Evolutionary conservation across 768 basidiomycete genomes (phyloP), one percentile per base, ranked within the genome.

Genomic region (Tephrocybe sp.): DNA sequence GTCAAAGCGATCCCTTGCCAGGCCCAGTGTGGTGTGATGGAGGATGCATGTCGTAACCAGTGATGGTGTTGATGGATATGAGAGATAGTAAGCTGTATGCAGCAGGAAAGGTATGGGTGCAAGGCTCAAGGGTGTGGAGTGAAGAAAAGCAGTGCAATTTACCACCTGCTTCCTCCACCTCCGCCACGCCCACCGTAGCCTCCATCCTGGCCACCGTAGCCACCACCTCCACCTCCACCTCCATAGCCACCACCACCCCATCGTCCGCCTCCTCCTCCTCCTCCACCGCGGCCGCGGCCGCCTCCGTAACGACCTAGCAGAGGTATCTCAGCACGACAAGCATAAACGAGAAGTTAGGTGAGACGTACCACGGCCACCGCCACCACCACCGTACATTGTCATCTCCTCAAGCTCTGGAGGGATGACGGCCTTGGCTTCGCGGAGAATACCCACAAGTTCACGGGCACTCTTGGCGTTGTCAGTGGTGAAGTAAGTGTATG

Each of bases 401-500:
- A 97, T 96, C 72, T 97, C 90, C 68, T 95, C 88, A 0, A 99
- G 76, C 62, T 96, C 91, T 50, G 92, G 83, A 21, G 95, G 93
- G 30, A 98, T 79, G 41, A 75, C 73, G 12, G 92, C 85, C 65
- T 94, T 94, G 18, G 93, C 91, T 68, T 97, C 94, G 49, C 80
- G 75, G 55, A 98, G 72, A 57, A 98, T 97, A 51, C 70, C 76
- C 52, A 98, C 75, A 9, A 99, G 81, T 63, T 99, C 97, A 34
- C 93, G 89, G 20, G 96, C 95, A 56, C 86, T 84, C 73, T 96
- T 97, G 43, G 92, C 85, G 68, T 97, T 96, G 62, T 98, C 93
- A 43, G 95, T 90, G 40, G 93, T 97, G 74, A 98, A 94, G 78
- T 93, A 98, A 6, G 95, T 96, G 72, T 91, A 95, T 1, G 93